Evolutionary conservation across 352 stramenopile species (phyloP).

Genomic region (Phytophthora palmivora): DNA sequence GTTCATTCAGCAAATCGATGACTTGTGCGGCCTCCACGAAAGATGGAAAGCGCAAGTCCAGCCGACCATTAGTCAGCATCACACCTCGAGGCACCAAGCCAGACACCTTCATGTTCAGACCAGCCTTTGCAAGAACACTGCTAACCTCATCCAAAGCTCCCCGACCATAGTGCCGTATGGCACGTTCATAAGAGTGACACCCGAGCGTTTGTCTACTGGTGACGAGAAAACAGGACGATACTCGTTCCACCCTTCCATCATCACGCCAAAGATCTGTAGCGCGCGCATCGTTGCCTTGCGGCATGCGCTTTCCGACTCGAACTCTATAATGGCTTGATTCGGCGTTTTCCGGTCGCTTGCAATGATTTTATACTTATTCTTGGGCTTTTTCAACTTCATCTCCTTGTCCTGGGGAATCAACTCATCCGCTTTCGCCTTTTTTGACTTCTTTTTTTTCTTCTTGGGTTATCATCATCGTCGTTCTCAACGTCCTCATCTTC

Average conservation of each 20-base stretch:
- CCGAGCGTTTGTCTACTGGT: constrained; percentile 46
- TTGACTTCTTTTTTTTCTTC: constrained; percentile 47
- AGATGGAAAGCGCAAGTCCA: constrained; percentile 77
- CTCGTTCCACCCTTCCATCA: constrained; percentile 88
- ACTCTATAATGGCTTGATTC: constrained; percentile 83
- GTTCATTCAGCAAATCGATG: constrained; percentile 63
- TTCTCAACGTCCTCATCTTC: constrained; percentile 30
- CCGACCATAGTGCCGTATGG: constrained; percentile 77
- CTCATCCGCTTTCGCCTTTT: constrained; percentile 40
- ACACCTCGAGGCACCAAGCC: constrained; percentile 64
- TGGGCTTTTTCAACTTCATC: constrained; percentile 22
- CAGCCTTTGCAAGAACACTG: constrained; percentile 46
- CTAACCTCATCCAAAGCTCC: constrained; percentile 72
- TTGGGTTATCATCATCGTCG: constrained; percentile 20
- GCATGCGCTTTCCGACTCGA: constrained; percentile 49
- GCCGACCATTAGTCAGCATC: constrained; percentile 74
- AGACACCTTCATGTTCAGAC: constrained; percentile 64
- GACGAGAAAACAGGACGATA: constrained; percentile 83
- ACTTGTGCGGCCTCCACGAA: constrained; percentile 82
- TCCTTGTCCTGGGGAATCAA: constrained; percentile 27
- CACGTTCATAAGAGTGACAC: constrained; percentile 79
- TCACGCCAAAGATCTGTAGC: constrained; percentile 89
- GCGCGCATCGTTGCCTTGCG: constrained; percentile 75
- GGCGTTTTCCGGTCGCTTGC: constrained; percentile 77
- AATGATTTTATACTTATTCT: constrained; percentile 73